Base-by-base conservation (phyloP, 1,284 basidiomycete species). In the Naganishia sp. region DNA sequence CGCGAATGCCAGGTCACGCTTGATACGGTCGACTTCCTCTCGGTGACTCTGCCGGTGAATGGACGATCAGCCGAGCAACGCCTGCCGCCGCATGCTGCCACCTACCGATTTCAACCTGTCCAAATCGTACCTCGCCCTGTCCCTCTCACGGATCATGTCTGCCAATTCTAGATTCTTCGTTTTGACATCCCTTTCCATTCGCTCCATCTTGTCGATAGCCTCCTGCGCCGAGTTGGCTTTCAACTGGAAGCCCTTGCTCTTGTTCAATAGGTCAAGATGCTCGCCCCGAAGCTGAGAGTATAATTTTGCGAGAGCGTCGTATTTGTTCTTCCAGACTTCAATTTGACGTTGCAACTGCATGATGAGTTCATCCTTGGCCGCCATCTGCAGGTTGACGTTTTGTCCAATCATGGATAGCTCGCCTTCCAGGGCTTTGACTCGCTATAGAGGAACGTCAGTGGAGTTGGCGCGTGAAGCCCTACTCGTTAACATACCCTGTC, bases 221-320 rank as follows among this genome's bases (percentile, higher is more conserved):
- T 99, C 96, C 78, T 98, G 95, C 0, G 96, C 94, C 63, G 94
- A 97, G 78, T 94, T 96, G 23, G 96, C 96, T 80, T 97, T 98
- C 74, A 99, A 86, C 78, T 99, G 94, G 85, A 96, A 86, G 75
- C 92, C 90, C 83, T 99, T 99, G 84, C 92, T 95, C 81, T 96
- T 98, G 74, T 88, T 86, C 56, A 99, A 86, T 87, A 99, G 90
- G 74, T 99, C 96, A 63, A 99, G 84, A 79, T 99, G 96, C 79
- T 99, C 96, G 42, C 91, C 90, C 53, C 96, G 90, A 13, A 99
- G 86, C 78, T 99, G 96, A 73, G 93, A 96, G 84, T 99, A 99
- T 9, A 99, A 86, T 80, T 99, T 99, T 54, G 96, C 96, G 66
- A 99, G 84, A 0, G 95, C 92, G 80, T 99, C 96, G 80, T 99